A percentile compares a stretch with the other conserved stretches of the same genome.
Conservation (phyloP, 208 protist species). For the Vickermania spadyakhi region DNA sequence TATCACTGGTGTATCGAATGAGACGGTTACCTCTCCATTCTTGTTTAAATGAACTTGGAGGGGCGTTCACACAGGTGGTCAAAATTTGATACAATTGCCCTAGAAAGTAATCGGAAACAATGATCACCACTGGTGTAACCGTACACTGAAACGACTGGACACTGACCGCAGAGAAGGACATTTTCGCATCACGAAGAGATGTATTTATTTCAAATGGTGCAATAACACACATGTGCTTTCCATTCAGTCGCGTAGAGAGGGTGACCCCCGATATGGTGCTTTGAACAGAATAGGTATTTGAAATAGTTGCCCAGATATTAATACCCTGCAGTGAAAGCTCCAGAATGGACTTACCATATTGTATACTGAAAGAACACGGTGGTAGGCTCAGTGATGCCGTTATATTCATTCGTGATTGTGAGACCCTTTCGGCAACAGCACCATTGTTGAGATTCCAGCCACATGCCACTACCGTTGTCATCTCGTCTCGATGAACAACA, state of each 20-base stretch:
- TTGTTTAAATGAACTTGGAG: neutral
- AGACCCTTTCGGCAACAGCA: neutral
- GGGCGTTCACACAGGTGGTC: neutral
- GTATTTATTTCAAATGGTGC: neutral
- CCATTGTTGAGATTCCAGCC: neutral
- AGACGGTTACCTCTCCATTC: neutral
- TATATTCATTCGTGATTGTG: neutral
- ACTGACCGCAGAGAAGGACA: neutral
- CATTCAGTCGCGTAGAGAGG: neutral
- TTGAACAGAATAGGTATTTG: neutral
- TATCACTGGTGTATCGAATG: neutral
- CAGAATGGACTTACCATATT: neutral
- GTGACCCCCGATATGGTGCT: neutral
- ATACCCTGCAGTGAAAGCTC: neutral
- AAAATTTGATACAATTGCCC: neutral
- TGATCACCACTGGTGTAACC: neutral
- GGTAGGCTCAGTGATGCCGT: neutral
- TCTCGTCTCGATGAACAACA: neutral
- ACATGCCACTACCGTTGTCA: neutral
- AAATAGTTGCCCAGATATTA: neutral
- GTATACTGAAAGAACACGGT: neutral
- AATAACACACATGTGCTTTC: neutral
- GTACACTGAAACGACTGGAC: neutral
- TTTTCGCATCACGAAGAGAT: neutral
- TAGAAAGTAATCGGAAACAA: constrained; percentile 1